Conservation (phyloP, 1,284 basidiomycete species). For the Mycosarcoma maydis region DNA sequence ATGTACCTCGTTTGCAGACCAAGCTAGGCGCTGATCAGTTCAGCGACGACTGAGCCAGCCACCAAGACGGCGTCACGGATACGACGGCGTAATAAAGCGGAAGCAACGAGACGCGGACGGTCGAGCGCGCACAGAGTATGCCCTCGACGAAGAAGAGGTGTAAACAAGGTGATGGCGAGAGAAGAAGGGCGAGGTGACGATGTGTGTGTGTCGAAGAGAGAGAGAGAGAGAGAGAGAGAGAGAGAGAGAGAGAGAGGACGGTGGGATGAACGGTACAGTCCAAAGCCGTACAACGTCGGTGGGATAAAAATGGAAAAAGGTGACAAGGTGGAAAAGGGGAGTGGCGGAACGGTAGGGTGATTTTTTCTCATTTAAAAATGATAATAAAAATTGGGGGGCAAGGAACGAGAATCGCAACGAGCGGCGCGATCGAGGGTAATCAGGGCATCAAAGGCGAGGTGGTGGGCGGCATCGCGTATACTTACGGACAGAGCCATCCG, state of each 20-base stretch:
- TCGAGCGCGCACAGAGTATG: no score
- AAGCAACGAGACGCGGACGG: no score
- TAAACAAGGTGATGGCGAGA: neutral
- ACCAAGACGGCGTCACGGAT: neutral
- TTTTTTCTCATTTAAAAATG: no score
- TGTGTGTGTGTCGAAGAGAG: neutral
- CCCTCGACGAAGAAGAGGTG: neutral
- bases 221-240: neutral
- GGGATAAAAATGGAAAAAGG: constrained; percentile 6
- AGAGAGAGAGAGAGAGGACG: neutral
- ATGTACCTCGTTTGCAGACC: neutral
- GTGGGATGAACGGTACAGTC: no score
- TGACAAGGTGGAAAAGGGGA: neutral
- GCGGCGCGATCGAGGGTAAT: no score
- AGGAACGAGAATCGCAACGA: neutral
- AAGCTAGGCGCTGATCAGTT: neutral
- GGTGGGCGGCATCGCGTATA: constrained; percentile 3
- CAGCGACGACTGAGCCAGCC: neutral
- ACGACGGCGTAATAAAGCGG: neutral
- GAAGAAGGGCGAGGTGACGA: neutral
- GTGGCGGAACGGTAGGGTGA: no score
- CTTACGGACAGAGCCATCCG: constrained; percentile 33
- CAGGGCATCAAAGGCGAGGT: neutral
- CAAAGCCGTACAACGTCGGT: constrained; percentile 15
- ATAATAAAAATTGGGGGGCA: no score